phyloP scores from a whole-genome alignment of 352 stramenopile genomes.

The Globisporangium cederbergense region DNA sequence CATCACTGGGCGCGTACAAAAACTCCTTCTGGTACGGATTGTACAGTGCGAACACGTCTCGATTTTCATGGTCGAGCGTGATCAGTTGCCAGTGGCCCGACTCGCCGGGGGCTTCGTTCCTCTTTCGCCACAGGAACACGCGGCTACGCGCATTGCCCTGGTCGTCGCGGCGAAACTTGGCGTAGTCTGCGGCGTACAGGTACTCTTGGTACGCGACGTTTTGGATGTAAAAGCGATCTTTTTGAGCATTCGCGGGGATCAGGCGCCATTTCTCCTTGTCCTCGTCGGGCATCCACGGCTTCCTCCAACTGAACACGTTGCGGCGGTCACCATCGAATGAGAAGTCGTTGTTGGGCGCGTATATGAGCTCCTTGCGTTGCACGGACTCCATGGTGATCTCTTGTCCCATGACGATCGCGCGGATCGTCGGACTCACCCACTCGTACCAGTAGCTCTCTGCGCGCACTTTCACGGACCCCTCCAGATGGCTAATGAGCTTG shows the following conservation, averaged over 20 bases:
- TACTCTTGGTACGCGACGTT: constrained; percentile 55
- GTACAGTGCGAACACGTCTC: constrained; percentile 71
- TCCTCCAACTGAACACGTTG: constrained; percentile 45
- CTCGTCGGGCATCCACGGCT: constrained; percentile 22
- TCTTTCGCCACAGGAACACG: constrained; percentile 63
- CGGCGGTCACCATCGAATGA: constrained; percentile 48
- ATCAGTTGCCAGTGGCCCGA: constrained; percentile 66
- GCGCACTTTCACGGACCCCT: constrained; percentile 46
- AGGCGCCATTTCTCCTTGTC: constrained; percentile 56
- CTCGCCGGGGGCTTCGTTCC: constrained; percentile 35
- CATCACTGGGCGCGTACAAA: constrained; percentile 49
- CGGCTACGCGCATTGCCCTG: constrained; percentile 47
- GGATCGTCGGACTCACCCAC: constrained; percentile 53
- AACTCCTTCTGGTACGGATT: constrained; percentile 76
- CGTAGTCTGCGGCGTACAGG: constrained; percentile 65
- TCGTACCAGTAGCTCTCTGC: constrained; percentile 66
- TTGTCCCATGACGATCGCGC: constrained; percentile 44
- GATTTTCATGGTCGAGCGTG: constrained; percentile 26
- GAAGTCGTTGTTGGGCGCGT: constrained; percentile 38
- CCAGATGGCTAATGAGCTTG: constrained; percentile 59
- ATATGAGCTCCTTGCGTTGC: constrained; percentile 37
- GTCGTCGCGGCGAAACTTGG: constrained; percentile 58
- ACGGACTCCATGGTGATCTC: constrained; percentile 38
- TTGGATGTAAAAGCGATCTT: constrained; percentile 66
- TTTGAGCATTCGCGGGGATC: constrained; percentile 49